phyloP scores from a whole-genome alignment of 306 rosid species.

The Mucuna pruriens region DNA sequence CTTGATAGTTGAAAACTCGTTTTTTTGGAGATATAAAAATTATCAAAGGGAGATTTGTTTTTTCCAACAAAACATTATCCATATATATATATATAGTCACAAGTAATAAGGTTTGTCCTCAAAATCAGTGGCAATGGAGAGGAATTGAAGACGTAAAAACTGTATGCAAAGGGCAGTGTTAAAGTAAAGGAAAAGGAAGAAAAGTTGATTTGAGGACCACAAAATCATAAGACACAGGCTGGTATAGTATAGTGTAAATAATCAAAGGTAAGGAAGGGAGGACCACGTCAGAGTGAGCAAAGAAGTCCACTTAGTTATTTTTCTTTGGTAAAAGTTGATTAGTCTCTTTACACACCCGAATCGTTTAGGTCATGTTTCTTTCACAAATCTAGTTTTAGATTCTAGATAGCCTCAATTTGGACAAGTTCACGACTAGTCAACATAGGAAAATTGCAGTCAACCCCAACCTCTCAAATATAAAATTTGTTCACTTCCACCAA shows the following conservation, averaged over 20 bases:
- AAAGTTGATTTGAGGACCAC: conserved; percentile 42
- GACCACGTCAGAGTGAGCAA: conserved; percentile 44
- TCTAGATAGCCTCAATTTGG: conserved; percentile 11
- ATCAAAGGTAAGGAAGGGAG: conserved; percentile 32
- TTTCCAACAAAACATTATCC: too few relatives aligned
- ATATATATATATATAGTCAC: too few relatives aligned
- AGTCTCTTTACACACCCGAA: conserved; percentile 43
- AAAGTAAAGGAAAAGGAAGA: neutral
- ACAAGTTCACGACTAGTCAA: neutral
- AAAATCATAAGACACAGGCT: conserved; percentile 31
- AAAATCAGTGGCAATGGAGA: conserved; percentile 27
- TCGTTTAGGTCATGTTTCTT: conserved; percentile 39
- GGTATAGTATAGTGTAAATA: conserved; percentile 12
- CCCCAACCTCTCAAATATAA: conserved; percentile 1
- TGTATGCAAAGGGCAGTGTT: neutral
- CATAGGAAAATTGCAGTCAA: neutral
- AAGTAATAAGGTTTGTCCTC: conserved; percentile 14
- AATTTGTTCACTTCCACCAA: neutral
- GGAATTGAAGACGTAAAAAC: conserved; percentile 19
- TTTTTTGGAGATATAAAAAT: too few relatives aligned
- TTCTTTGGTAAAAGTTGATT: conserved; percentile 29
- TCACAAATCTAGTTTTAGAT: conserved; percentile 33
- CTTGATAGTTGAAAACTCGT: too few relatives aligned
- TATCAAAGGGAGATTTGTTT: too few relatives aligned
- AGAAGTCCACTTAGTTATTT: conserved; percentile 30